phyloP scores from a whole-genome alignment of 345 rosid genomes.

The Odontarrhena argentea region DNA sequence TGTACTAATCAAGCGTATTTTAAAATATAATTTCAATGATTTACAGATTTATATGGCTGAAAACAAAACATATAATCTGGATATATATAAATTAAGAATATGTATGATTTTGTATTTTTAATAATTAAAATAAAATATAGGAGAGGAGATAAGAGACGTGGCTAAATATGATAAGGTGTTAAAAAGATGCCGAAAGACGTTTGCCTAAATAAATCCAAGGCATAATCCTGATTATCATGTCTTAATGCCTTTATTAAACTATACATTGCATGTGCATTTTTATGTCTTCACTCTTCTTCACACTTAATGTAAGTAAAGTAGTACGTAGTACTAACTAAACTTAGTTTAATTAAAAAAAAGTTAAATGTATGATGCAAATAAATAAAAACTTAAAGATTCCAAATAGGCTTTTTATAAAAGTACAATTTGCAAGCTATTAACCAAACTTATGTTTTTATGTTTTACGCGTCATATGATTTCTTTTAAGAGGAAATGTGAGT shows the following conservation, averaged over 20 bases:
- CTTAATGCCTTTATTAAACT: constrained; percentile 27
- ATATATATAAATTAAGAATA: neutral
- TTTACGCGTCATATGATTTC: constrained; percentile 28
- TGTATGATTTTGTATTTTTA: neutral
- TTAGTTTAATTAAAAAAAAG: neutral
- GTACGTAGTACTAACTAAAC: neutral
- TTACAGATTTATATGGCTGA: neutral
- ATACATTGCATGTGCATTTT: constrained; percentile 39
- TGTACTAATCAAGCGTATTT: neutral
- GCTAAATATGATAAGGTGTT: constrained; percentile 7
- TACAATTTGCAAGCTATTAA: constrained; percentile 17
- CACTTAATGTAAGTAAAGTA: neutral
- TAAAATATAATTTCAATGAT: neutral
- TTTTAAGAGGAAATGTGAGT: neutral
- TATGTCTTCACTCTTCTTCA: constrained; percentile 22
- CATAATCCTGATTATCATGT: constrained; percentile 33
- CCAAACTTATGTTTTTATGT: constrained; percentile 28
- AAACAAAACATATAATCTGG: neutral
- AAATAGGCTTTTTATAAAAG: constrained; percentile 32
- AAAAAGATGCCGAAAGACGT: constrained; percentile 34
- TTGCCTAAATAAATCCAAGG: constrained; percentile 39
- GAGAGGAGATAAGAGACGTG: constrained; percentile 19
- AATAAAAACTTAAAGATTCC: constrained; percentile 25
- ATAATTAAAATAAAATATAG: neutral
- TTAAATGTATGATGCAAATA: constrained; percentile 5